These are phyloP conservation scores for Suillus decipiens DNA, from an alignment of 768 basidiomycete genomes.

Conservation along the genomic window DNA sequence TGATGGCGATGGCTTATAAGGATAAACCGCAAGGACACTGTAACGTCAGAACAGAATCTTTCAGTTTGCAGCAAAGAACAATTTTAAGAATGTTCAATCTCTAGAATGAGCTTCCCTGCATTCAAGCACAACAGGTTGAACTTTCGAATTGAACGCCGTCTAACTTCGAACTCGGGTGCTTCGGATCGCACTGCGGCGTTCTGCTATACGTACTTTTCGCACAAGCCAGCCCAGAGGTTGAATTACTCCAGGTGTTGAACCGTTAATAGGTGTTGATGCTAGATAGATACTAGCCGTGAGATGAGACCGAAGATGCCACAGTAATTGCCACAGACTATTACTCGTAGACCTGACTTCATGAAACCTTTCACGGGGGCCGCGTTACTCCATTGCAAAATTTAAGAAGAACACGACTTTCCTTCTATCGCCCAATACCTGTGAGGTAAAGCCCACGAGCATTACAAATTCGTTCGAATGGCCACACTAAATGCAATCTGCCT, in stretches of 20 bases:
- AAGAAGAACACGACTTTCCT: constrained; percentile 38
- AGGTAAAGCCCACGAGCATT: constrained; percentile 64
- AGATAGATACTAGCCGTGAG: constrained; percentile 52
- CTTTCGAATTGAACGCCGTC: background rate
- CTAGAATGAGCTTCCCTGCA: background rate
- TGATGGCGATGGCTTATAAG: background rate
- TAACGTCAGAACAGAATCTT: background rate
- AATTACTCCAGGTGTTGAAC: constrained; percentile 36
- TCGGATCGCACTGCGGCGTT: background rate
- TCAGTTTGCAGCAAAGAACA: background rate
- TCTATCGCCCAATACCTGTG: constrained; percentile 30
- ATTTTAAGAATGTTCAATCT: background rate
- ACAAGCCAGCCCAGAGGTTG: constrained; percentile 6
- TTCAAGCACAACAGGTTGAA: background rate
- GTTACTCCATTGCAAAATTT: constrained; percentile 51
- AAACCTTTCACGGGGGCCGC: constrained; percentile 45
- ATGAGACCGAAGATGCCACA: constrained; percentile 39
- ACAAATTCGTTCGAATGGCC: constrained; percentile 72
- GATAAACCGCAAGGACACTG: background rate
- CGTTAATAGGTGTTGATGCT: constrained; percentile 44
- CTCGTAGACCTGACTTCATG: constrained; percentile 46
- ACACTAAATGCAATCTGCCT: constrained; percentile 64
- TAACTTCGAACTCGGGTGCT: background rate
- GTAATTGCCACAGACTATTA: constrained; percentile 35
- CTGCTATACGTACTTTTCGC: background rate